Evolutionary conservation across 768 basidiomycete species (phyloP).

Genomic region (Leucocoprinus sp.): DNA sequence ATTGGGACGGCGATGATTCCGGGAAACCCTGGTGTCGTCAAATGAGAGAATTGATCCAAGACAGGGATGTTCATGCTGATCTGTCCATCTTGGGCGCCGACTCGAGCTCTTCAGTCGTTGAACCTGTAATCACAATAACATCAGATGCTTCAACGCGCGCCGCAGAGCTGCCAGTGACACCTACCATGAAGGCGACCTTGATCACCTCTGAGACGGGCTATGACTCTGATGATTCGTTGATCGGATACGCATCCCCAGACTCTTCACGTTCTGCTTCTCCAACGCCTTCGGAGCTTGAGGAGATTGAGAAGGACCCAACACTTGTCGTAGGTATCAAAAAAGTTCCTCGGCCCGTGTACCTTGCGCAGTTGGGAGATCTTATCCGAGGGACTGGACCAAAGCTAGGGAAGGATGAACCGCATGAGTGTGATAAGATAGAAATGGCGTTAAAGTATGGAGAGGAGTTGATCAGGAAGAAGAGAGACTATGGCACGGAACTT

Average conservation of each 20-base stretch:
- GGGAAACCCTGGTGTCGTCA: conserved; percentile 58
- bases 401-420: conserved; percentile 44
- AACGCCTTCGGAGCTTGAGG: conserved; percentile 70
- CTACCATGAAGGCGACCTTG: conserved; percentile 15
- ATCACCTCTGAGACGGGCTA: conserved; percentile 25
- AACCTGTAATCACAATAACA: neutral
- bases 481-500: conserved; percentile 79
- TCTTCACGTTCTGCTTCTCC: conserved; percentile 72
- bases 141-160: conserved; percentile 4
- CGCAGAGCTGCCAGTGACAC: conserved; percentile 5
- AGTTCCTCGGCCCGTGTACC: conserved; percentile 78
- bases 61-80: conserved; percentile 44
- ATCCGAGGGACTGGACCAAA: conserved; percentile 53
- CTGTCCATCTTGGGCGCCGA: conserved; percentile 9
- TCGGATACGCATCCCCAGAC: conserved; percentile 64
- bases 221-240: conserved; percentile 82
- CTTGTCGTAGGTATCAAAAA: conserved; percentile 64
- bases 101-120: neutral
- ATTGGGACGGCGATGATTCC: conserved; percentile 73
- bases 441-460: conserved; percentile 77
- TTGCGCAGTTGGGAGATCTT: conserved; percentile 74
- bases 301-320: conserved; percentile 81
- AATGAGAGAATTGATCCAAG: conserved; percentile 44
- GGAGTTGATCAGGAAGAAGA: conserved; percentile 76
- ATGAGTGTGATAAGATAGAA: conserved; percentile 70